Percentiles rank a stretch among this genome's conserved stretches.
phyloP scores from a whole-genome alignment of 225 moss, liverwort and hornwort species.

The Anthoceros angustus region DNA sequence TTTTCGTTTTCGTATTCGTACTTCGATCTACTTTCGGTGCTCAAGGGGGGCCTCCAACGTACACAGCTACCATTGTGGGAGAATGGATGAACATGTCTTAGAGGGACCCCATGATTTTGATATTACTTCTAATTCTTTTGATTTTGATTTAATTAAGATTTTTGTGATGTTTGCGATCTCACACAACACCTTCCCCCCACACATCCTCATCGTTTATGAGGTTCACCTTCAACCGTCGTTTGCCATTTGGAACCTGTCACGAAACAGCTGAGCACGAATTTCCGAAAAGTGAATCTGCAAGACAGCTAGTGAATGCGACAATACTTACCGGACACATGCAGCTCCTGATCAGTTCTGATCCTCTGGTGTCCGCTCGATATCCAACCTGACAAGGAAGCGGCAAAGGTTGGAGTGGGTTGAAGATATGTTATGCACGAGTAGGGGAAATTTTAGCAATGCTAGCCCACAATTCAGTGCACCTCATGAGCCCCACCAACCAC shows the following conservation, averaged over 20 bases:
- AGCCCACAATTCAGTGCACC: conserved; percentile 17
- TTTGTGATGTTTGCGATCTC: neutral
- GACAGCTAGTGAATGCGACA: neutral
- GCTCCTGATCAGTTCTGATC: conserved; percentile 61
- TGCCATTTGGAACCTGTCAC: conserved; percentile 60
- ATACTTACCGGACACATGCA: conserved; percentile 77
- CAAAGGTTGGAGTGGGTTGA: neutral
- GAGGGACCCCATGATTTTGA: too few relatives aligned
- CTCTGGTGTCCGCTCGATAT: conserved; percentile 49
- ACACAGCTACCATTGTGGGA: too few relatives aligned
- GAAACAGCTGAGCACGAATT: neutral
- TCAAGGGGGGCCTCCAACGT: too few relatives aligned
- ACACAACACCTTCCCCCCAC: conserved; percentile 46
- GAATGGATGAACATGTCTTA: too few relatives aligned
- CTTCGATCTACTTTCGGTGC: too few relatives aligned
- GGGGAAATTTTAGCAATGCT: neutral
- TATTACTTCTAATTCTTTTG: too few relatives aligned
- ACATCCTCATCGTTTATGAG: conserved; percentile 57
- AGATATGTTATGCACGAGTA: neutral
- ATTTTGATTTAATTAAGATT: too few relatives aligned
- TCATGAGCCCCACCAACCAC: conserved; percentile 79
- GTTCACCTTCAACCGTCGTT: conserved; percentile 45
- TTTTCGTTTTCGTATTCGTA: too few relatives aligned
- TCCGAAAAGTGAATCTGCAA: neutral
- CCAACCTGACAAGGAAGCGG: conserved; percentile 36